A percentile compares a stretch with the other conserved stretches of the same genome.
Conservation (phyloP, 164 flowering plant genomes). For the Dillenia suffruticosa region DNA sequence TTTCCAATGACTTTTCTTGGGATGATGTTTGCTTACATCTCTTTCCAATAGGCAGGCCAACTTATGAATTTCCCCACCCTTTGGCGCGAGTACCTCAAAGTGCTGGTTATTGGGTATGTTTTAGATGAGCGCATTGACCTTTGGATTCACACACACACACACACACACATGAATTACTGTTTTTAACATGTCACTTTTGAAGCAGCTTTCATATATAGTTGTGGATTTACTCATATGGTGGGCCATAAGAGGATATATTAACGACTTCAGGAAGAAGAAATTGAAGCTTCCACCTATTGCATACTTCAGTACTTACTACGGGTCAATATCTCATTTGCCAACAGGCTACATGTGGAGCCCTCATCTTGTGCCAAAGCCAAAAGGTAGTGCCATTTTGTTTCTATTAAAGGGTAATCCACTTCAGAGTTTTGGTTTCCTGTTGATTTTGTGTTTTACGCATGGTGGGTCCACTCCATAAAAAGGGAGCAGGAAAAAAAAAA, state of each 20-base stretch:
- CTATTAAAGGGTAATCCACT: background rate
- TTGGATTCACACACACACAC: too few species aligned
- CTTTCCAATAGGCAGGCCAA: slow-evolving; percentile 81
- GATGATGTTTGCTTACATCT: slow-evolving; percentile 35
- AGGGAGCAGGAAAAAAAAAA: too few species aligned
- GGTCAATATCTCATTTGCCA: slow-evolving; percentile 87
- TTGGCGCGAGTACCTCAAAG: slow-evolving; percentile 85
- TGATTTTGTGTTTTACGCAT: too few species aligned
- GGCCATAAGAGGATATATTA: slow-evolving; percentile 82
- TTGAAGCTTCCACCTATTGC: slow-evolving; percentile 89
- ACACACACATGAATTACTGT: background rate
- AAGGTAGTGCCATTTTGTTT: slow-evolving; percentile 38
- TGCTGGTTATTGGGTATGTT: slow-evolving; percentile 86
- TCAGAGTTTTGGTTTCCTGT: too few species aligned
- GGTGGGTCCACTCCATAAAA: too few species aligned
- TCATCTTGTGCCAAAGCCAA: slow-evolving; percentile 86
- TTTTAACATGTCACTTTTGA: slow-evolving; percentile 4
- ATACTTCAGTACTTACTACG: slow-evolving; percentile 82
- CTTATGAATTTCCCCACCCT: slow-evolving; percentile 91
- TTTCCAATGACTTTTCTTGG: background rate
- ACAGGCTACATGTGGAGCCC: slow-evolving; percentile 98
- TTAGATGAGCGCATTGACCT: slow-evolving; percentile 3
- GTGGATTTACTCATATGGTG: slow-evolving; percentile 93
- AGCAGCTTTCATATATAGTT: slow-evolving; percentile 85
- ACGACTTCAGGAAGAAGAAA: slow-evolving; percentile 84